Percentiles rank a stretch among this genome's conserved stretches.
phyloP scores from a whole-genome alignment of 176 grass and related monocot genomes.

The Lolium rigidum region DNA sequence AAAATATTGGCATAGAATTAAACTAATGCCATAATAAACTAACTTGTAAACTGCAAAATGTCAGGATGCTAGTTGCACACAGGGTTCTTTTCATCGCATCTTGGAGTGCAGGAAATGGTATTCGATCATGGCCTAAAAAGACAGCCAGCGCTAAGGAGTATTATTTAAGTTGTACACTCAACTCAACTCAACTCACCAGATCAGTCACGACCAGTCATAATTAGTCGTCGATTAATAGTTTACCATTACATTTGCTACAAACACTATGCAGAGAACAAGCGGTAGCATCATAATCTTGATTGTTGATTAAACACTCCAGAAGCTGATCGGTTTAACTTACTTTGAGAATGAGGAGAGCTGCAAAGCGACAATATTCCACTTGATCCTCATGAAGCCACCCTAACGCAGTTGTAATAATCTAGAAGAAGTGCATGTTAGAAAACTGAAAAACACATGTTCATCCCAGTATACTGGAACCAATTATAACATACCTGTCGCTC shows the following conservation, averaged over 20 bases:
- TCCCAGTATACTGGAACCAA: not conserved
- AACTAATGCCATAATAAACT: constrained; percentile 27
- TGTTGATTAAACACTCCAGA: constrained; percentile 2
- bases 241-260: no score
- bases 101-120: not conserved
- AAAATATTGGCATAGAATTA: constrained; percentile 16
- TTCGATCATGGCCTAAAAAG: not conserved
- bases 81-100: not conserved
- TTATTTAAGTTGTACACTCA: no score
- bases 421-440: constrained; percentile 13
- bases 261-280: no score
- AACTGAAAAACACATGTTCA: constrained; percentile 27
- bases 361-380: constrained; percentile 88
- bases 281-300: no score
- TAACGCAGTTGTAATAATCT: constrained; percentile 95
- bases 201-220: no score
- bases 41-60: not conserved
- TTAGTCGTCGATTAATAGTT: no score
- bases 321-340: constrained; percentile 53
- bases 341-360: constrained; percentile 96
- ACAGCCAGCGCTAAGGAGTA: not conserved
- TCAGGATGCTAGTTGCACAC: not conserved
- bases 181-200: no score
- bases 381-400: constrained; percentile 77
- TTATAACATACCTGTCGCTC: constrained; percentile 66